Evolutionary conservation across 2,329 filamentous ascomycete genomes (phyloP).

Genomic region (Pezicula radicicola): DNA sequence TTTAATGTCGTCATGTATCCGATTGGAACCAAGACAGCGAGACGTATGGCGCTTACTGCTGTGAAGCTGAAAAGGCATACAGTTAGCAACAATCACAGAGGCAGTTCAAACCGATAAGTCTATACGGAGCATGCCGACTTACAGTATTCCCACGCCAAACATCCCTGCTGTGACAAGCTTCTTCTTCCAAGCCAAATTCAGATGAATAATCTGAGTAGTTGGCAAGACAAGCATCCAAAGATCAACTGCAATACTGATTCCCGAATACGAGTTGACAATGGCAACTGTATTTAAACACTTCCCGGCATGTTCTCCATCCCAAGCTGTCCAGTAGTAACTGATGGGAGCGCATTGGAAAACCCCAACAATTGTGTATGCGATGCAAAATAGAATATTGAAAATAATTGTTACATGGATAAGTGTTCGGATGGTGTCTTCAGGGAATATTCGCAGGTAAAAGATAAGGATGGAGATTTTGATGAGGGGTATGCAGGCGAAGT

Average conservation of each 20-base stretch:
- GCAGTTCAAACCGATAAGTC: no score
- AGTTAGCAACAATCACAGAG: no score
- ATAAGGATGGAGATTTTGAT: not conserved
- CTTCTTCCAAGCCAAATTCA: not conserved
- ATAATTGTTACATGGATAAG: not conserved
- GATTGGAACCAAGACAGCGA: not conserved
- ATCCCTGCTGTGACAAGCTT: not conserved
- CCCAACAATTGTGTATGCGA: not conserved
- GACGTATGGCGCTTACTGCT: not conserved
- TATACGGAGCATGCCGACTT: not conserved
- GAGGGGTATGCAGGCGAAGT: not conserved
- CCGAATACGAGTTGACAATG: not conserved
- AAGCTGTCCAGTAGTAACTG: not conserved
- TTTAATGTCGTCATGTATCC: not conserved
- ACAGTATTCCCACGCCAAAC: not conserved
- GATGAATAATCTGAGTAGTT: not conserved
- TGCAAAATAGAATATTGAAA: not conserved
- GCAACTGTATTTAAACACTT: not conserved
- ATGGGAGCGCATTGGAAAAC: not conserved
- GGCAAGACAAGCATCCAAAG: not conserved
- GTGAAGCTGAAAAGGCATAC: not conserved
- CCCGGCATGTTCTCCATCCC: not conserved
- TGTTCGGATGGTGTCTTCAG: not conserved
- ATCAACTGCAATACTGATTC: not conserved
- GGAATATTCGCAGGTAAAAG: not conserved